These are phyloP conservation scores for Paspalum vaginatum DNA, from an alignment of 176 grass and related monocot genomes.

Conservation along the genomic window DNA sequence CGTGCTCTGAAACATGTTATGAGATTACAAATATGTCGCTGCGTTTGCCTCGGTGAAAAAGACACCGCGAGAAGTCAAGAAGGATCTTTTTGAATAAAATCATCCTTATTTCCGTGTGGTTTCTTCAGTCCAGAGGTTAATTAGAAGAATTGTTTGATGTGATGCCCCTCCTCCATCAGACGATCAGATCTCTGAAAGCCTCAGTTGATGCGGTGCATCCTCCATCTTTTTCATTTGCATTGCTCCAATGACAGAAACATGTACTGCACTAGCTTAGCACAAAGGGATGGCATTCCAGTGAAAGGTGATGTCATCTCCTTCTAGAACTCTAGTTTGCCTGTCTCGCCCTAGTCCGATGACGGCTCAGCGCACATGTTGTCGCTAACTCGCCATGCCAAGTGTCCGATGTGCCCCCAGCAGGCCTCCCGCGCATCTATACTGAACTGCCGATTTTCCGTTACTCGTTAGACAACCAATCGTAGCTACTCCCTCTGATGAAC, in stretches of 20 bases:
- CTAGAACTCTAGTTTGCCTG: too few species aligned
- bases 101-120: background rate
- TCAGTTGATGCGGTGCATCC: background rate
- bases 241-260: background rate
- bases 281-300: background rate
- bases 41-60: background rate
- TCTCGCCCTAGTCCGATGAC: background rate
- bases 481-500: background rate
- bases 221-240: background rate
- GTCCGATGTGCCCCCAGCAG: too few species aligned
- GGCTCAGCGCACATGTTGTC: background rate
- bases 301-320: background rate
- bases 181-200: too few species aligned
- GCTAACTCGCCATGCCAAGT: background rate
- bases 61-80: too few species aligned
- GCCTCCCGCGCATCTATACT: too few species aligned
- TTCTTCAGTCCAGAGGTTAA: background rate
- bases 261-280: background rate
- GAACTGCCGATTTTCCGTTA: too few species aligned
- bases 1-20: background rate
- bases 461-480: conserved; percentile 32
- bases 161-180: background rate
- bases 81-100: too few species aligned
- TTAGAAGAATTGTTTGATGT: background rate
- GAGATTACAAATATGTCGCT: background rate